Evolutionary conservation across 1,284 basidiomycete species (phyloP).

Genomic region (Marasmius oreades): DNA sequence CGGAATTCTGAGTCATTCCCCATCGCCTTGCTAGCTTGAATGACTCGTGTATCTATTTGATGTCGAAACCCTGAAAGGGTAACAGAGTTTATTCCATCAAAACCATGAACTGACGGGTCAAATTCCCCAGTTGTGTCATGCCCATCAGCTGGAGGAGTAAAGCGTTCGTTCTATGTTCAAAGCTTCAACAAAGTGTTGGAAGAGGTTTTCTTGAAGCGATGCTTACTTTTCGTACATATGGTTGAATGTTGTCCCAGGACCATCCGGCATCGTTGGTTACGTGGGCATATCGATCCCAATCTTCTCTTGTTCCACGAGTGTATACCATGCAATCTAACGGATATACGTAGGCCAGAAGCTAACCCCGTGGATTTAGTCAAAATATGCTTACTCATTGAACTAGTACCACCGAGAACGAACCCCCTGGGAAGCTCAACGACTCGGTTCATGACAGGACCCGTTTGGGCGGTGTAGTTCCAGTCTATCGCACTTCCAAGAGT

Average conservation of each 20-base stretch:
- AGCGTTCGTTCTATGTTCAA: slow-evolving; percentile 16
- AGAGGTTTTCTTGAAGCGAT: not conserved
- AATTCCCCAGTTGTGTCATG: slow-evolving; percentile 19
- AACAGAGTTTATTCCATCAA: slow-evolving; percentile 27
- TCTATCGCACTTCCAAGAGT: slow-evolving; percentile 22
- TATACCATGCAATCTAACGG: slow-evolving; percentile 36
- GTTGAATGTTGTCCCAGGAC: slow-evolving; percentile 35
- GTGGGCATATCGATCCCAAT: slow-evolving; percentile 34
- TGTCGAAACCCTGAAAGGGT: slow-evolving; percentile 25
- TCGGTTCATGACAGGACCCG: slow-evolving; percentile 28
- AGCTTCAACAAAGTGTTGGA: not conserved
- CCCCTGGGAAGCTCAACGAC: slow-evolving; percentile 28
- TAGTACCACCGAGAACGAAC: slow-evolving; percentile 34
- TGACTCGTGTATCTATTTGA: slow-evolving; percentile 21
- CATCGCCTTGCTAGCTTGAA: slow-evolving; percentile 13
- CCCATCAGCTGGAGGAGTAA: slow-evolving; percentile 14
- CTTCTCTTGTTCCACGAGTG: slow-evolving; percentile 36
- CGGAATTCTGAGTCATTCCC: slow-evolving; percentile 18
- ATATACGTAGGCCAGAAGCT: not conserved
- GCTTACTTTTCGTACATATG: slow-evolving; percentile 32
- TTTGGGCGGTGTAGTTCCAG: slow-evolving; percentile 30
- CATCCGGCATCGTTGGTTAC: slow-evolving; percentile 36
- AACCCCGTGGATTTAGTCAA: no score
- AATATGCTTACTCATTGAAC: slow-evolving; percentile 31
- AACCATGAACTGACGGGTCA: slow-evolving; percentile 19